Evolutionary conservation across 148 eudicot species (phyloP).

Genomic region (Euryodendron excelsum): DNA sequence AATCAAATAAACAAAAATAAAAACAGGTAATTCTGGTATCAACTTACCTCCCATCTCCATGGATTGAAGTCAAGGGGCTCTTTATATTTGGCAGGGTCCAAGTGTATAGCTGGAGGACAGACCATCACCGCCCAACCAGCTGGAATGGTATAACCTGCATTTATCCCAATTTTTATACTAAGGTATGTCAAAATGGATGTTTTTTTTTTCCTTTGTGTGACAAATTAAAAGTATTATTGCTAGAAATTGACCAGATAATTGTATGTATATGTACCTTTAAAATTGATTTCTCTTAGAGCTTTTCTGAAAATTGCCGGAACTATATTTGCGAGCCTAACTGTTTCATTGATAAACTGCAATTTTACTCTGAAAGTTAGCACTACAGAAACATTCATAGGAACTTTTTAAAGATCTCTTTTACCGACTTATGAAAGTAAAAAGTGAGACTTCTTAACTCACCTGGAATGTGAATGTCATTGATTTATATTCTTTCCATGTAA

Average conservation of each 20-base stretch:
- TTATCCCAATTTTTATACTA: constrained; percentile 5
- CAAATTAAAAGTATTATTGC: background rate
- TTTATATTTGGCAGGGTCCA: constrained; percentile 59
- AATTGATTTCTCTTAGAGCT: constrained; percentile 55
- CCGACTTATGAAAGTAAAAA: background rate
- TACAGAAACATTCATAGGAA: background rate
- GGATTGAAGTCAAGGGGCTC: constrained; percentile 83
- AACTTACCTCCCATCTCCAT: constrained; percentile 78
- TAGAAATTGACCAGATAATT: background rate
- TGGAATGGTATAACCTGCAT: constrained; percentile 79
- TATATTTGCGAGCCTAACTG: constrained; percentile 81
- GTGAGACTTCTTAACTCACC: constrained; percentile 33
- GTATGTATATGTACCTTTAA: constrained; percentile 41
- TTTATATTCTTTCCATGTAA: constrained; percentile 80
- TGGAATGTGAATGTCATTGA: constrained; percentile 83
- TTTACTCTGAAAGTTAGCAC: constrained; percentile 10
- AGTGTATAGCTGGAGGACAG: constrained; percentile 86
- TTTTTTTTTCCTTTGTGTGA: background rate
- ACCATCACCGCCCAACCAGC: constrained; percentile 90
- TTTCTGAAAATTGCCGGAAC: constrained; percentile 80
- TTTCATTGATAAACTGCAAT: constrained; percentile 79
- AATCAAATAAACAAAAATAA: background rate
- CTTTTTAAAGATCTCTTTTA: background rate
- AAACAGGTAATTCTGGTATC: background rate
- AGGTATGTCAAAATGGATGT: constrained; percentile 14